Conservation (phyloP, 73 alveolate species). For the Tetrahymena elliotti region DNA sequence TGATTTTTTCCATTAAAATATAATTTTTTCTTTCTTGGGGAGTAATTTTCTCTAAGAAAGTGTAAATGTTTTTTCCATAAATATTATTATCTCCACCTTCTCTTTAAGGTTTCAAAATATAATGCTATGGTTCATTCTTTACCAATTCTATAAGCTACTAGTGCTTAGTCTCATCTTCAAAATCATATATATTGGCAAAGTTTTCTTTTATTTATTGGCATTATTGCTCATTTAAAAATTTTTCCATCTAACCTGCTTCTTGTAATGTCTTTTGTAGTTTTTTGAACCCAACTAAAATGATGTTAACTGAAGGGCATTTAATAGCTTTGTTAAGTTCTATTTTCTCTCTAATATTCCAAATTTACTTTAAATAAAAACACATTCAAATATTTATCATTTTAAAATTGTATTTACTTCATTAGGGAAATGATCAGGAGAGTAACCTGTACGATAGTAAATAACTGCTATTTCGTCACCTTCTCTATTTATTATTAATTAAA, state of each 20-base stretch:
- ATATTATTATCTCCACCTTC: constrained; percentile 39
- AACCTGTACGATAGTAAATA: constrained; percentile 29
- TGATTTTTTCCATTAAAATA: constrained; percentile 30
- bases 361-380: neutral
- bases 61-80: constrained; percentile 8
- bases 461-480: constrained; percentile 25
- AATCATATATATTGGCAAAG: constrained; percentile 17
- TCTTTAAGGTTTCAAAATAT: constrained; percentile 34
- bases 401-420: constrained; percentile 1
- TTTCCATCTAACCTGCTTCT: constrained; percentile 14
- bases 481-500: neutral
- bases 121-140: constrained; percentile 17
- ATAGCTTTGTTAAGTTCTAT: constrained; percentile 23
- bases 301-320: constrained; percentile 22
- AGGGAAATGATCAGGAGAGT: constrained; percentile 18
- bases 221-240: constrained; percentile 3
- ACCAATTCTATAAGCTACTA: constrained; percentile 9
- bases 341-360: constrained; percentile 29
- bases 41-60: neutral
- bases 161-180: constrained; percentile 18
- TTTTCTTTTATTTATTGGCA: neutral
- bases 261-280: constrained; percentile 10
- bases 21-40: constrained; percentile 13
- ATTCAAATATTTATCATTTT: neutral
- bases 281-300: constrained; percentile 18